Base-by-base conservation (phyloP, 768 basidiomycete genomes). In the Leccinum subgranulosum region DNA sequence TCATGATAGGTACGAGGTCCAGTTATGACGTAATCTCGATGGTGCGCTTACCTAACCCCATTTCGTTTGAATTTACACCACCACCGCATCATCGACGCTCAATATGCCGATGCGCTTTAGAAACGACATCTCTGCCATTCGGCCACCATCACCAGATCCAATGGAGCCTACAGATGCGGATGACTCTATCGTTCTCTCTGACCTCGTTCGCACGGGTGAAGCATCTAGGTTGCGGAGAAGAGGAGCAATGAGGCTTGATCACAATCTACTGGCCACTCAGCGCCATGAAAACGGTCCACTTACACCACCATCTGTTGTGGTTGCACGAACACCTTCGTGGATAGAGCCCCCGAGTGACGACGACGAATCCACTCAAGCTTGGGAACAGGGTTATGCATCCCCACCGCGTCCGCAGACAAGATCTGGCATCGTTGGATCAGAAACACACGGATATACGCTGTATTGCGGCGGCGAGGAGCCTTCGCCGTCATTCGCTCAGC, bases 191-290 rank as follows among this genome's bases (percentile, higher is more conserved):
- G 81, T 88, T 19, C 80, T 90, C 47, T 87, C 86, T 2, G 88
- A 90, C 69, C 79, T 90, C 43, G 78, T 90, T 15, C 85, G 88
- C 51, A 84, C 84, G 1, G 88, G 84, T 15, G 88, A 90, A 66
- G 85, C 86, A 0, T 90, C 88, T 4, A 77, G 88, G 6, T 73
- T 90, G 53, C 81, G 88, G n/a, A 75, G 88, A 55, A 75, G 88
- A 60, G 88, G 88, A 11, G 88, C 88, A 52, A 81, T 89, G 79
- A 77, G 85, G 39, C 75, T 87, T 33, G 84, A 86, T 70, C 78
- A 77, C 57, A 70, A 66, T 39, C 36, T 64, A 23, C 48, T 70
- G 27, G 65, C 52, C 55, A 51, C 64, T n/a, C 71, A 72, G 51
- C 71, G 72, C 50, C 57, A 62, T 17, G 72, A 70, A 62, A 36